Base-by-base conservation (phyloP, 495 filamentous ascomycete genomes). In the Aspergillus ellipticus region DNA sequence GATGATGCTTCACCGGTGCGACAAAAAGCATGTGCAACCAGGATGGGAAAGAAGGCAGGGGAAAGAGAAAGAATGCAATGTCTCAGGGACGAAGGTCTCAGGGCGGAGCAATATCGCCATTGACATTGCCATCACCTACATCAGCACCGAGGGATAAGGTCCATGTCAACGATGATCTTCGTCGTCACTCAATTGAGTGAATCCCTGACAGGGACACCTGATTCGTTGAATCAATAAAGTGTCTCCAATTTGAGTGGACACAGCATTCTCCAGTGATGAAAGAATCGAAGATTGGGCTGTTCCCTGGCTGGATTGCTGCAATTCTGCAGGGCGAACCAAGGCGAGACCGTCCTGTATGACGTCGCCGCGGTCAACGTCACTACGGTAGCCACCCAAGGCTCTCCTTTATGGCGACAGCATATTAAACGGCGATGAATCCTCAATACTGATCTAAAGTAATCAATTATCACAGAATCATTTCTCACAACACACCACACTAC, bases 291-390 rank as follows among this genome's bases (percentile, higher is more conserved):
- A 2, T n/a, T n/a, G n/a, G n/a, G n/a, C 21, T 13, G 10, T 47
- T 22, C 43, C 43, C 21, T 16, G 45, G 3, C 45, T 48, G 22
- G 10, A 13, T 48, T 31, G 45, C 6, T 21, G n/a, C n/a, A n/a
- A n/a, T n/a, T n/a, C n/a, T 47, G 45, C 1, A 17, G 29, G 45
- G 45, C 22, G 45, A 48, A 48, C 45, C 45, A 48, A 48, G 45
- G 45, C 16, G 45, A 28, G 45, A 13, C 17, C 45, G 22, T 13
- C 13, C 7, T 28, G 24, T 28, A 48, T 48, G 45, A 48, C 45
- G 45, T 48, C 22, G 24, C 11, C 24, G 16, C 9, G 13, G 24
- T 28, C 28, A 28, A 48, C 45, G 45, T 48, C 45, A 48, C 45
- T 22, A 28, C 8, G 16, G 19, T n/a, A n/a, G 24, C 24, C 43